phyloP scores from a whole-genome alignment of 805 yeast species.

The Kuraishia molischiana region DNA sequence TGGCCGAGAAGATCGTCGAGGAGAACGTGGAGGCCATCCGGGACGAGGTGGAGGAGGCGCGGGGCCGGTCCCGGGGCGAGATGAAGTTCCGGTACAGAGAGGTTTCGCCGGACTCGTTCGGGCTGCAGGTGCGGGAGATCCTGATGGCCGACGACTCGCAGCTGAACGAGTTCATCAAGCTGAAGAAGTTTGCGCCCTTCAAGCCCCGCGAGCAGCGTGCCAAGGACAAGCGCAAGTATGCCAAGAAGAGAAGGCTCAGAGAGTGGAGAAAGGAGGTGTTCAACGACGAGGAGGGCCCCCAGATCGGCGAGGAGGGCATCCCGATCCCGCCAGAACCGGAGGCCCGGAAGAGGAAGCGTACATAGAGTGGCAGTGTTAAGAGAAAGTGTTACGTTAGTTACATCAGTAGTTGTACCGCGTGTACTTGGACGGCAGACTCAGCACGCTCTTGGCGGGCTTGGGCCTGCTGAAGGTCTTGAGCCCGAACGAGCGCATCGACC shows the following conservation, averaged over 20 bases:
- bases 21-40: conserved; percentile 53
- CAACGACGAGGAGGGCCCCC: conserved; percentile 44
- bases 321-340: background rate
- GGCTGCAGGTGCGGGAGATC: conserved; percentile 78
- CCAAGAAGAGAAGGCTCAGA: conserved; percentile 71
- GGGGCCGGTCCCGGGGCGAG: conserved; percentile 35
- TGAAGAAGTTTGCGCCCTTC: conserved; percentile 91
- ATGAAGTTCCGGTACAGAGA: conserved; percentile 77
- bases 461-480: background rate
- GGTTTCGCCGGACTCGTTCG: conserved; percentile 91
- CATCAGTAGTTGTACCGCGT: background rate
- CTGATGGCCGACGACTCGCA: conserved; percentile 82
- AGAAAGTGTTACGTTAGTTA: background rate
- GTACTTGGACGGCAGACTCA: background rate
- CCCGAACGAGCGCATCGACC: background rate
- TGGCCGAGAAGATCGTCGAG: conserved; percentile 75
- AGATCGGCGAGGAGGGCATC: conserved; percentile 23
- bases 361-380: background rate
- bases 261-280: conserved; percentile 89
- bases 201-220: conserved; percentile 61
- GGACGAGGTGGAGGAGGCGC: conserved; percentile 60
- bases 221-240: conserved; percentile 76
- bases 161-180: conserved; percentile 74
- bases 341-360: background rate
- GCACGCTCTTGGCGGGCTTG: background rate